Percentiles rank a stretch among this genome's conserved stretches.
Evolutionary conservation across 345 rosid species (phyloP).

Genomic region (Conringia planisiliqua): DNA sequence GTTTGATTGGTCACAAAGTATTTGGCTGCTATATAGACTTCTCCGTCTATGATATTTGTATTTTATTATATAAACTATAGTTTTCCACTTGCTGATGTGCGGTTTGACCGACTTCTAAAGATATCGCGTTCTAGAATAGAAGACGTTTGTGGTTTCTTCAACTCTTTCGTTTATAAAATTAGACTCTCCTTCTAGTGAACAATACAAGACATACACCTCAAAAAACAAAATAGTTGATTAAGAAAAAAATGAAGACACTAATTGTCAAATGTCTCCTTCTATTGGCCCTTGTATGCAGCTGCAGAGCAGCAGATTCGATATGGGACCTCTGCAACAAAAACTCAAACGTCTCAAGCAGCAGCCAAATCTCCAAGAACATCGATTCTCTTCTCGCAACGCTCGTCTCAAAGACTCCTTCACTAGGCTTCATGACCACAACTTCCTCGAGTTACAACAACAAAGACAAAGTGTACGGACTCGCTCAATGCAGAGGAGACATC

Average conservation of each 20-base stretch:
- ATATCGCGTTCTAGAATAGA: slow-evolving; percentile 7
- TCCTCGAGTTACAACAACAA: slow-evolving; percentile 35
- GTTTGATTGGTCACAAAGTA: slow-evolving; percentile 14
- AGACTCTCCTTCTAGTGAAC: not conserved
- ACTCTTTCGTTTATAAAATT: not conserved
- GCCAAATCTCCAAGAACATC: slow-evolving; percentile 43
- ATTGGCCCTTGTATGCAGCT: slow-evolving; percentile 27
- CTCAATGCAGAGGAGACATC: slow-evolving; percentile 80
- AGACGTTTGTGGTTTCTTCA: not conserved
- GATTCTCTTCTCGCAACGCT: slow-evolving; percentile 38
- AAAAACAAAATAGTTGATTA: not conserved
- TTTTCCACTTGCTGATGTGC: slow-evolving; percentile 13
- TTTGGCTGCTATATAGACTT: not conserved
- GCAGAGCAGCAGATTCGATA: slow-evolving; percentile 47
- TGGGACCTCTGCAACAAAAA: slow-evolving; percentile 49
- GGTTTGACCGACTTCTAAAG: slow-evolving; percentile 19
- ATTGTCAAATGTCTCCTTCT: slow-evolving; percentile 19
- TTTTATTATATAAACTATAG: not conserved
- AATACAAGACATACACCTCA: not conserved
- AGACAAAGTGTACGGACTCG: slow-evolving; percentile 60
- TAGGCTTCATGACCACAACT: slow-evolving; percentile 41
- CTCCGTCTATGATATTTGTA: not conserved
- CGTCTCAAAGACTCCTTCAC: slow-evolving; percentile 39
- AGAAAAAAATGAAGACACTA: slow-evolving; percentile 20
- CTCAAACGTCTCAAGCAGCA: slow-evolving; percentile 30